Evolutionary conservation across 2,329 filamentous ascomycete genomes (phyloP).

Genomic region (Thielaviopsis euricoi): DNA sequence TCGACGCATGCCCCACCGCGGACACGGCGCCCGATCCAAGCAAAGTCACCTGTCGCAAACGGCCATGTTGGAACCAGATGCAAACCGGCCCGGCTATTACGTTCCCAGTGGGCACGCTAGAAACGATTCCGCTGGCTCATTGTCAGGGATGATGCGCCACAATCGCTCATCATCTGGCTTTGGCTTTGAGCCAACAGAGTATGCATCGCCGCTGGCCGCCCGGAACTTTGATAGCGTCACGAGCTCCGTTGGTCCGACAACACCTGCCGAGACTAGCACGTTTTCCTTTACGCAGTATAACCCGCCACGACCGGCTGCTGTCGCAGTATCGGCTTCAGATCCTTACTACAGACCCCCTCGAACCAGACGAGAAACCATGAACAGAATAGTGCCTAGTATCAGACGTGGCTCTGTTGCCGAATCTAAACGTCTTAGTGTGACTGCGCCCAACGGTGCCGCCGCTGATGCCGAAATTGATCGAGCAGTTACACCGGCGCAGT

Average conservation of each 20-base stretch:
- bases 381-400: constrained; percentile 2
- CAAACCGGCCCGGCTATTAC: constrained; percentile 43
- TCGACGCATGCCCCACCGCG: constrained; percentile 48
- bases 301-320: constrained; percentile 27
- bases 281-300: constrained; percentile 53
- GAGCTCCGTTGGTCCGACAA: constrained; percentile 56
- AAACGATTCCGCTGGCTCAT: constrained; percentile 45
- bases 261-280: constrained; percentile 50
- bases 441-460: constrained; percentile 20
- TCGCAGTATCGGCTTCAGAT: constrained; percentile 42
- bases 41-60: constrained; percentile 71
- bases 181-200: constrained; percentile 28
- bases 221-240: constrained; percentile 37
- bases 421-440: constrained; percentile 23
- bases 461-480: constrained; percentile 25
- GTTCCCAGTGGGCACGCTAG: constrained; percentile 37
- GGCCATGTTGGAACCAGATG: constrained; percentile 58
- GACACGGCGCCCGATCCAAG: constrained; percentile 39
- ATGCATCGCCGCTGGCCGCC: constrained; percentile 23
- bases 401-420: constrained; percentile 20
- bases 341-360: constrained; percentile 83
- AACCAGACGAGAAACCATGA: constrained; percentile 46
- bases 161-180: constrained; percentile 39
- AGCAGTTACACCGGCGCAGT: constrained; percentile 28
- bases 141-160: constrained; percentile 21